Base-by-base conservation (phyloP, 805 yeast species). In the Candida cerambycidarum region DNA sequence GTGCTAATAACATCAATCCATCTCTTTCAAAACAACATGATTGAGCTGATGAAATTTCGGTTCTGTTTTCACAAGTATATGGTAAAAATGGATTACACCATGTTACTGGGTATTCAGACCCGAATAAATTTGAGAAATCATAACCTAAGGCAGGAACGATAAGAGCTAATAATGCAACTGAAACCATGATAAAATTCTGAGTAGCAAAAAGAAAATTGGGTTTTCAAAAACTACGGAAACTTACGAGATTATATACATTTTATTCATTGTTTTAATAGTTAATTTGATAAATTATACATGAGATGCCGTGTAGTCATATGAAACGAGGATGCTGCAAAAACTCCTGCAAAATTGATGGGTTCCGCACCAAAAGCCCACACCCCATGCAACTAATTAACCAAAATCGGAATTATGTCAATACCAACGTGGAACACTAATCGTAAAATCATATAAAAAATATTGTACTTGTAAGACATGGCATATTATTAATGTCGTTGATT, bases 11-110 rank as follows among this genome's bases (percentile, higher is more conserved):
- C 28, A 90, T 69, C 12, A 88, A 73, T 5, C 97, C 97, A 36
- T 95, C 90, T 37, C 78, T 76, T 57, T 89, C 96, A 59, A 82
- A 87, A 64, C 97, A 90, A 58, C 97, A 90, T 2, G 79, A 38
- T 41, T 47, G 50, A 6, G 42, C 51, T 5, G 51, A 41, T 3
- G 61, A 53, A 6, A 63, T 75, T 4, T 69, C 57, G 51, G 82
- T 82, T 14, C 75, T 37, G 28, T 49, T 49, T 29, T 44, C 47
- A 44, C 53, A 49, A 19, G 45, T 33, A 39, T 34, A 49, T 18
- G 50, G 37, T 29, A 41, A 25, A 14, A 28, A 27, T 13, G 39
- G 35, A 29, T 29, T 38, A 33, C 44, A 41, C 13, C 32, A 14
- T 16, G 18, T 30, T 11, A 41, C 44, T 10, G 44, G 44, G 28